These are phyloP conservation scores for Pulveroboletus sp. DNA, from an alignment of 768 basidiomycete genomes.

Conservation along the genomic window DNA sequence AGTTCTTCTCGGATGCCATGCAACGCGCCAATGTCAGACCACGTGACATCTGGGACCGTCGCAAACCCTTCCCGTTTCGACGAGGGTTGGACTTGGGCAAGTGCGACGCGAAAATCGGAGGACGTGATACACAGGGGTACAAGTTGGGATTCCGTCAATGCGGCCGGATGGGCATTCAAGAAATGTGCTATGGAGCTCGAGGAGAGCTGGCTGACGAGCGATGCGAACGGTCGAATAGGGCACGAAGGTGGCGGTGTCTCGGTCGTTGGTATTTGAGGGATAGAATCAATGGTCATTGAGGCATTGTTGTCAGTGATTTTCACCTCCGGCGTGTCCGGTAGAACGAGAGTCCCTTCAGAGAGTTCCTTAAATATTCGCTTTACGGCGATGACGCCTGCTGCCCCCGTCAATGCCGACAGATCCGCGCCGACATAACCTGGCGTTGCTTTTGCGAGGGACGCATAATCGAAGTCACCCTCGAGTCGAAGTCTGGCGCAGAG, in stretches of 20 bases:
- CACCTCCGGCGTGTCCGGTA: conserved; percentile 38
- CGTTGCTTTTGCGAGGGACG: conserved; percentile 81
- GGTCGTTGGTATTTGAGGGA: conserved; percentile 11
- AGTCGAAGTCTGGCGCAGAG: conserved; percentile 79
- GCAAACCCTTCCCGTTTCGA: conserved; percentile 98
- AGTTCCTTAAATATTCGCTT: conserved; percentile 89
- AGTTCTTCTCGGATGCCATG: conserved; percentile 82
- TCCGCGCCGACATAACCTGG: conserved; percentile 98
- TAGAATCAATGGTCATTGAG: conserved; percentile 37
- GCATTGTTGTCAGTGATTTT: conserved; percentile 22
- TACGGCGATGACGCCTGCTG: conserved; percentile 93
- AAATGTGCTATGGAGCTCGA: conserved; percentile 82
- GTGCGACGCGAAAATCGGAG: conserved; percentile 72
- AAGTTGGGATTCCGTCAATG: conserved; percentile 75
- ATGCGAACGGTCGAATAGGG: conserved; percentile 31
- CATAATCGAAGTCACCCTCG: conserved; percentile 85
- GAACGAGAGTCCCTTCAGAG: conserved; percentile 57
- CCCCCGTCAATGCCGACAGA: conserved; percentile 82
- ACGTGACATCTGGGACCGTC: conserved; percentile 92
- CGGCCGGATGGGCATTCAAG: conserved; percentile 78
- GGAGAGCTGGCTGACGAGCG: conserved; percentile 38
- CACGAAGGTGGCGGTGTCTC: conserved; percentile 15
- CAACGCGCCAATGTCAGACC: conserved; percentile 94
- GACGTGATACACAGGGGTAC: conserved; percentile 76
- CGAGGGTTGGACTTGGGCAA: conserved; percentile 90